These are phyloP conservation scores for Aspergillus affinis DNA, from an alignment of 495 filamentous ascomycete genomes.

Conservation along the genomic window DNA sequence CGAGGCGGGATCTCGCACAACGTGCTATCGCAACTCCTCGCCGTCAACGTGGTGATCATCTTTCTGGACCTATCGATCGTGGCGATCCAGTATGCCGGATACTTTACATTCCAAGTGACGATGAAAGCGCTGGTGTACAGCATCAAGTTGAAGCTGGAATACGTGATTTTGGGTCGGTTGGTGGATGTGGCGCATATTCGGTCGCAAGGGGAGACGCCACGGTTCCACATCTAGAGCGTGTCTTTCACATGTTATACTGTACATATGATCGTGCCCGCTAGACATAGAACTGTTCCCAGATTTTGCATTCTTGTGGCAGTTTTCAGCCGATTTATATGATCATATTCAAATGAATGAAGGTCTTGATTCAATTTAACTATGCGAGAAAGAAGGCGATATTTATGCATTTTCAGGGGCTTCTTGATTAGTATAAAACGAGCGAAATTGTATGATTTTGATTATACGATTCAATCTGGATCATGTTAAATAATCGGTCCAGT, in stretches of 20 bases:
- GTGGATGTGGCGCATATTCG: slow-evolving; percentile 16
- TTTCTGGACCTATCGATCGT: slow-evolving; percentile 46
- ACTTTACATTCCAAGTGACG: slow-evolving; percentile 49
- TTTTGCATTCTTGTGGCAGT: too few species aligned
- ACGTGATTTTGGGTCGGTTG: slow-evolving; percentile 38
- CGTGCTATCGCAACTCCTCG: slow-evolving; percentile 48
- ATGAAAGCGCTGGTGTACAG: slow-evolving; percentile 54
- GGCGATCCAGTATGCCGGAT: slow-evolving; percentile 41
- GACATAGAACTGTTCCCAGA: background rate
- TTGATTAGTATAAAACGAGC: too few species aligned
- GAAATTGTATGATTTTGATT: too few species aligned
- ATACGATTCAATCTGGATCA: too few species aligned
- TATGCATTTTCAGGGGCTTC: too few species aligned
- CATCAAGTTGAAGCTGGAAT: slow-evolving; percentile 58
- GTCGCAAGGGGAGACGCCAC: slow-evolving; percentile 5
- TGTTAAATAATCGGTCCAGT: too few species aligned
- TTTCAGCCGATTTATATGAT: too few species aligned
- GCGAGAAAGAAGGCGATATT: too few species aligned
- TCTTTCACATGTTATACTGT: too few species aligned
- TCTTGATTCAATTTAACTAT: too few species aligned
- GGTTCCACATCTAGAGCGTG: slow-evolving; percentile 13
- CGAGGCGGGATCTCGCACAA: slow-evolving; percentile 28
- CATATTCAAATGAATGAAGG: too few species aligned
- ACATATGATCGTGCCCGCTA: background rate
- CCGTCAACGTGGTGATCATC: slow-evolving; percentile 50